Evolutionary conservation across 306 rosid species (phyloP), one percentile per base, ranked within the genome.

Genomic region (Pachyrhizus erosus): DNA sequence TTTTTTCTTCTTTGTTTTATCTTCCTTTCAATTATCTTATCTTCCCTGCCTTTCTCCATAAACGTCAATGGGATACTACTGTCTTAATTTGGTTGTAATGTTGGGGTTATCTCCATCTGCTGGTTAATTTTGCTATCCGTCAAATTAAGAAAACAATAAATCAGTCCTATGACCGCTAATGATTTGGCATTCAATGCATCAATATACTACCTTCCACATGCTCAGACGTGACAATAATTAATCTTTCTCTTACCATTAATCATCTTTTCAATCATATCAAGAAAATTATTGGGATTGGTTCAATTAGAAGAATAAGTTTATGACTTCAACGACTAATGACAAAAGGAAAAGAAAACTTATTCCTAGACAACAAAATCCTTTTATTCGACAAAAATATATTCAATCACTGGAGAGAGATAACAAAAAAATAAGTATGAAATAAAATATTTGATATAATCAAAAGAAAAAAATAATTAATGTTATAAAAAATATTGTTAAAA

Each of bases 151-250:
- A 33, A 24, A 46, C 66, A 57, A 45, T 67, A 39, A 9, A 76
- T 45, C 15, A 70, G 31, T 60, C 14, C 4, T 73, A n/a, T 48
- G 43, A 73, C 11, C 24, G 11, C 48, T 69, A 68, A 80, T 84
- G 66, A 73, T 66, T 65, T 43, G 67, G 81, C 57, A 84, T 79
- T 84, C 81, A 84, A 68, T 68, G 82, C 52, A 75, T 69, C 51
- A 70, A 31, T 33, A 78, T 9, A 34, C 45, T 33, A 29, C 17
- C 42, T 46, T 62, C 68, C 40, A 73, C 20, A 69, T 55, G 42
- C 42, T 55, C 37, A 57, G 68, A 42, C 61, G 46, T 66, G 65
- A 73, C 76, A 79, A 55, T 79, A 76, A 79, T 79, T 55, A 80
- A 21, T 20, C 20, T 73, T 73, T 20, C 15, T 42, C 10, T n/a